Evolutionary conservation across 768 basidiomycete genomes (phyloP).

Genomic region (Lyophyllum atratum): DNA sequence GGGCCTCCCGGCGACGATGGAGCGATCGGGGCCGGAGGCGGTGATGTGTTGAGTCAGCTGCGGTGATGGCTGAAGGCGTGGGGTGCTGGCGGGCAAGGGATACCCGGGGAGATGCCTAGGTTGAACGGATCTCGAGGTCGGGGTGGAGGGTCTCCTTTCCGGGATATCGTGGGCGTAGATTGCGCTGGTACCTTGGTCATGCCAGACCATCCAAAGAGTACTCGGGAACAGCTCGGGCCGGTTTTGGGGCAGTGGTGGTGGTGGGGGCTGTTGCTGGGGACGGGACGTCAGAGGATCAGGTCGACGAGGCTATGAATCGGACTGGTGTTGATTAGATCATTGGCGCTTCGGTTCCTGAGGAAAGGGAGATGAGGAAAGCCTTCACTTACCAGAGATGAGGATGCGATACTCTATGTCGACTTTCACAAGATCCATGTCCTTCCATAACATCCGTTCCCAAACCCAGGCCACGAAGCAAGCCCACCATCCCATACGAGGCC

Average conservation of each 20-base stretch:
- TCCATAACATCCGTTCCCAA: too few relatives aligned
- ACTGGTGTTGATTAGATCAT: constrained; percentile 36
- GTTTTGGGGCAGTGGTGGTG: constrained; percentile 55
- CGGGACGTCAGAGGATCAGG: constrained; percentile 44
- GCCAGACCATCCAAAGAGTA: constrained; percentile 47
- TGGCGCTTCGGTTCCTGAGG: too few relatives aligned
- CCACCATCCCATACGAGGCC: too few relatives aligned
- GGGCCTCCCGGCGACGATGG: constrained; percentile 63
- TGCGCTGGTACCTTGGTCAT: not conserved
- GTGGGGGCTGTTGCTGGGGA: constrained; percentile 15
- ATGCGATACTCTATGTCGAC: too few relatives aligned
- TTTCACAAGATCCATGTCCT: too few relatives aligned
- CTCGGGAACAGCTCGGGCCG: constrained; percentile 59
- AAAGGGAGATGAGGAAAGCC: too few relatives aligned
- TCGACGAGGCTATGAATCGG: constrained; percentile 33
- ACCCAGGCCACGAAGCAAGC: too few relatives aligned
- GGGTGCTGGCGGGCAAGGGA: constrained; percentile 37
- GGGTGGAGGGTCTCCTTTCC: constrained; percentile 41
- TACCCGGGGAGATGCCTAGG: constrained; percentile 51
- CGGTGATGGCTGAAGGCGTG: constrained; percentile 27
- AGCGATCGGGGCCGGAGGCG: constrained; percentile 55
- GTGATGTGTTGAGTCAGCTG: constrained; percentile 55
- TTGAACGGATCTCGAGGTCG: constrained; percentile 35
- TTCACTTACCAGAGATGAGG: too few relatives aligned
- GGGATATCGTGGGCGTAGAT: not conserved